Evolutionary conservation across 2,329 filamentous ascomycete species (phyloP), one percentile per base, ranked within the genome.

Genomic region (Alternaria triticimaculans): DNA sequence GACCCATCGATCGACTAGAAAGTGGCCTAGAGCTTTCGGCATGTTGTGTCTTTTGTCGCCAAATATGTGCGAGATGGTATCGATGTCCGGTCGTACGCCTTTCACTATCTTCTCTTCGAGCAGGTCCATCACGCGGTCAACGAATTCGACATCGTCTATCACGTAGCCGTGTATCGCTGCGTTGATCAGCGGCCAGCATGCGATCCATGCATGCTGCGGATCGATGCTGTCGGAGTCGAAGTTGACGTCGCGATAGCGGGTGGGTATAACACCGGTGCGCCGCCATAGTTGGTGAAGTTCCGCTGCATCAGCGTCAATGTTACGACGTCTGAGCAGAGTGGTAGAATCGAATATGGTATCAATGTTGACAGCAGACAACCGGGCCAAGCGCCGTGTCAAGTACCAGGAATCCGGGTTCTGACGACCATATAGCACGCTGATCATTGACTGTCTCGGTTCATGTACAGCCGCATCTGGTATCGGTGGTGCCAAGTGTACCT

Each of bases 61-160:
- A 58, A 73, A 73, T 0, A 73, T 5, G 15, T 71, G 65, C 15
- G 43, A 23, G n/a, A 72, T 70, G 4, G 68, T 72, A 5, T 66
- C 61, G 0, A 26, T 4, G 21, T 71, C 68, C 0, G 66, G 62
- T 5, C 51, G 55, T 3, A 60, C 11, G 23, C 44, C 53, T 1
- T 46, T 51, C 0, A 43, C 44, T 7, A 72, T 20, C 12, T 64
- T 65, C 2, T 57, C 46, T 18, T 43, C 37, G 8, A 72, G 44
- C 4, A 69, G 23, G 25, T 70, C 68, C 53, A 72, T 65, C 0
- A 66, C 55, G 5, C 56, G 62, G 37, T 72, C 68, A 1, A 65
- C 41, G 49, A 71, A 73, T 8, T 56, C 62, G 10, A 11, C 3
- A n/a, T 68, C 65, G 5, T 48, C 37, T 18, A 71, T 37, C 9